A percentile compares a stretch with the other conserved stretches of the same genome.
Conservation (phyloP, 768 basidiomycete genomes). For the Sarcodon aspratus region DNA sequence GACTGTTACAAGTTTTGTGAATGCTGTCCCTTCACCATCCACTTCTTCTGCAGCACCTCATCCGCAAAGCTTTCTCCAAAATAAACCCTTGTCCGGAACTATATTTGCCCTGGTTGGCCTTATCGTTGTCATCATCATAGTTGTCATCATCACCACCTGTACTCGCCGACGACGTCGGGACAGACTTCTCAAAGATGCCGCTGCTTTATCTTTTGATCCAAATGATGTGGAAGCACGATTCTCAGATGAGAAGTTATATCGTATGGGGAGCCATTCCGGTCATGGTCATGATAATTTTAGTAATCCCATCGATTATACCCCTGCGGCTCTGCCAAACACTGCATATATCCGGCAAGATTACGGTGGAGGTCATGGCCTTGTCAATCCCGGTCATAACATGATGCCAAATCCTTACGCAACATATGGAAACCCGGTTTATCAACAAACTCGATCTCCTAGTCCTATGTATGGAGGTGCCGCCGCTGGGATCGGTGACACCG, state of each 20-base stretch:
- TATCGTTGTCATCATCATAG: constrained; percentile 25
- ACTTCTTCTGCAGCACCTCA: constrained; percentile 17
- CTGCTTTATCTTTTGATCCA: constrained; percentile 9
- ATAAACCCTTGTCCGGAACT: constrained; percentile 54
- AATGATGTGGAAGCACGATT: constrained; percentile 1
- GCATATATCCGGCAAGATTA: neutral
- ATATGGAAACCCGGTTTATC: neutral
- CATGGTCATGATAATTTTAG: neutral
- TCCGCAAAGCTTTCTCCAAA: constrained; percentile 38
- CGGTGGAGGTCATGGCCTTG: neutral
- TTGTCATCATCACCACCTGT: constrained; percentile 27
- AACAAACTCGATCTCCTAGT: too few species aligned
- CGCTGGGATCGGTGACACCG: neutral
- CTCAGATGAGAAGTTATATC: neutral
- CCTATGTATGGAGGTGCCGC: neutral
- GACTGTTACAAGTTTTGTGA: constrained; percentile 5
- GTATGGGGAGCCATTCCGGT: neutral
- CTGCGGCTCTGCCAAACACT: neutral
- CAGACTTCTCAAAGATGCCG: constrained; percentile 12
- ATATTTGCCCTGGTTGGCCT: constrained; percentile 35
- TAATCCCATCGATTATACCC: neutral
- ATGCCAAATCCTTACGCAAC: neutral
- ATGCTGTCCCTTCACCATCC: constrained; percentile 7
- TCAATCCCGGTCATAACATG: neutral
- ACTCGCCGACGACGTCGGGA: constrained; percentile 37